A percentile compares a stretch with the other conserved stretches of the same genome.
phyloP scores from a whole-genome alignment of 2,329 filamentous ascomycete species.

The Colletotrichum incanum region DNA sequence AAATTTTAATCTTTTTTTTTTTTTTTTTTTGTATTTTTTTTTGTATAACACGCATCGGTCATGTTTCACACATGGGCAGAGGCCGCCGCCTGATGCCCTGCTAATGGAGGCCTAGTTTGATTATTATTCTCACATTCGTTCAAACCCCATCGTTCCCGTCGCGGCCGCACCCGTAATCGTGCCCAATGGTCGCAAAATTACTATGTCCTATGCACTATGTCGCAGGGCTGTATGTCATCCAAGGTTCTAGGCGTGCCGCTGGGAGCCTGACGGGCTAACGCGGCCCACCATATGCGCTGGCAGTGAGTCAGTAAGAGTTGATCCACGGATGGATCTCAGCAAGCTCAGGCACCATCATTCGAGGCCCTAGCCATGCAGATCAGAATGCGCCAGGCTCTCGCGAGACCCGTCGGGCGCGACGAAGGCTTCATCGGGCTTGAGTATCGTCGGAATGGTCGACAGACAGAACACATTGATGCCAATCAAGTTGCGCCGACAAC shows the following conservation, averaged over 20 bases:
- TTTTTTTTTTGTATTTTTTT: neutral
- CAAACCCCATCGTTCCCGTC: constrained; percentile 13
- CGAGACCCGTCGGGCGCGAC: constrained; percentile 20
- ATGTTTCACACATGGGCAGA: constrained; percentile 19
- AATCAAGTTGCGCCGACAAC: constrained; percentile 31
- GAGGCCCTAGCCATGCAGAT: constrained; percentile 17
- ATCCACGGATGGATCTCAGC: constrained; percentile 35
- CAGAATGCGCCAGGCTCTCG: constrained; percentile 7
- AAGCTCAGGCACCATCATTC: constrained; percentile 31
- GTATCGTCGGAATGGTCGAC: neutral
- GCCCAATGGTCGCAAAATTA: constrained; percentile 18
- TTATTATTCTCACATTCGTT: too few relatives aligned
- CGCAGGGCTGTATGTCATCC: constrained; percentile 36
- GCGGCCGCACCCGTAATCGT: constrained; percentile 31
- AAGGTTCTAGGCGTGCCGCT: constrained; percentile 25
- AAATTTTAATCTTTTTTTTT: too few relatives aligned
- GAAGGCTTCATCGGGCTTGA: constrained; percentile 21
- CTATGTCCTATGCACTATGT: neutral
- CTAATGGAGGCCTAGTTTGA: constrained; percentile 26
- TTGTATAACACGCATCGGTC: constrained; percentile 1
- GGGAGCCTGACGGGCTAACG: constrained; percentile 25
- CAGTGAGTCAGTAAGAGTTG: constrained; percentile 38
- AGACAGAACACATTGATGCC: constrained; percentile 6
- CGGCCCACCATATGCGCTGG: constrained; percentile 40
- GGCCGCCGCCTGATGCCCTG: constrained; percentile 18